Evolutionary conservation across 495 filamentous ascomycete species (phyloP), one percentile per base, ranked within the genome.

Genomic region (Aspergillus nanangensis): DNA sequence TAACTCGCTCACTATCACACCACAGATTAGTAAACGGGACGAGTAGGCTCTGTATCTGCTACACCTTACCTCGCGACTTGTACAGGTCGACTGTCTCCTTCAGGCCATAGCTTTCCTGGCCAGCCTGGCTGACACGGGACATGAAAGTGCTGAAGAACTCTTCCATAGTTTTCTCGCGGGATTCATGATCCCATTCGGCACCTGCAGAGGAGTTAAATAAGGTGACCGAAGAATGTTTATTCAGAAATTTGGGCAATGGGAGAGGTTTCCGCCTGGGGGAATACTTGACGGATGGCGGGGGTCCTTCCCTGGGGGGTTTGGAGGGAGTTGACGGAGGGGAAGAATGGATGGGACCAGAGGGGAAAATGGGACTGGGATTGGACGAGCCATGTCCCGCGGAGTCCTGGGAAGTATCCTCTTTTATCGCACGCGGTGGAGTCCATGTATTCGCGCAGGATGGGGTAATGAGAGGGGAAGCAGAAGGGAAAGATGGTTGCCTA

Each of bases 21-120:
- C n/a, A n/a, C n/a, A n/a, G n/a, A n/a, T n/a, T n/a, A n/a, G n/a
- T n/a, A n/a, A n/a, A n/a, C n/a, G n/a, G n/a, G n/a, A n/a, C n/a
- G n/a, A n/a, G n/a, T n/a, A n/a, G n/a, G n/a, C n/a, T n/a, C n/a
- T n/a, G n/a, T n/a, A n/a, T n/a, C n/a, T n/a, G n/a, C n/a, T n/a
- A n/a, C n/a, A n/a, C n/a, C n/a, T n/a, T 72, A 95, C 90, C 77
- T 78, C 80, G 74, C 27, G 74, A 74, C 62, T 93, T 90, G 53
- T 85, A 84, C 4, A 86, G 20, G 3, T 79, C 76, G 17, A 91
- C 70, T 0, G 78, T 75, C 42, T 91, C 86, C 52, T 89, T 86
- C 41, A 87, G 55, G 1, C 67, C 72, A 38, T 74, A 79, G 52
- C 74, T 79, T 45, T 84, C 81, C 17, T 76, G 76, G 4, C 76